Evolutionary conservation across 805 yeast genomes (phyloP), one percentile per base, ranked within the genome.

Genomic region (Candida bentonensis): DNA sequence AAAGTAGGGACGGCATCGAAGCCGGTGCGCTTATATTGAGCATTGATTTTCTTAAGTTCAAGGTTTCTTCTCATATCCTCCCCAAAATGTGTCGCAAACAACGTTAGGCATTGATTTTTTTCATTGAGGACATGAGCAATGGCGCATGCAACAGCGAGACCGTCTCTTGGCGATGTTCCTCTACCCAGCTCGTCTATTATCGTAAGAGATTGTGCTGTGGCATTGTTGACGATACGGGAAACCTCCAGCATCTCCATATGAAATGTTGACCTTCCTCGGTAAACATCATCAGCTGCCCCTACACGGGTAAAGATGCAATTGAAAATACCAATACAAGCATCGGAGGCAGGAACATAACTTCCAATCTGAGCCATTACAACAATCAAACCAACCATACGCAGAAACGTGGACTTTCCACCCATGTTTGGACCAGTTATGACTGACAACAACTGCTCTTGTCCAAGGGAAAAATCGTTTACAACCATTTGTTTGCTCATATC

Each of bases 161-260:
- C 96, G 62, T 87, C 96, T 42, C 66, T 67, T 0, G 85, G 79
- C 44, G 94, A 81, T 0, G 96, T 87, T 0, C 96, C 96, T 44
- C 95, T 67, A 1, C 96, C 96, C 21, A 87, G 77, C 55, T 87
- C 96, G 60, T 87, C 96, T 45, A 87, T 66, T 21, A 87, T 78
- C 0, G 89, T 82, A 49, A 87, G 63, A 0, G 95, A 84, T 28
- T 70, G 64, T 1, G 64, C 52, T 0, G 92, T 79, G 5, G 94
- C 80, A 40, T 75, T 72, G 30, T 72, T 65, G 28, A 87, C 58
- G 26, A 87, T 85, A 39, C 68, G 63, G 2, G 86, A 74, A 2
- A 94, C 81, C 57, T 87, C 96, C 34, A 79, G 69, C 95, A 87
- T 85, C 54, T 87, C 96, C 15, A 82, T 84, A 95, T 86, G 85